phyloP scores from a whole-genome alignment of 805 yeast genomes.

The Candida ovalis region DNA sequence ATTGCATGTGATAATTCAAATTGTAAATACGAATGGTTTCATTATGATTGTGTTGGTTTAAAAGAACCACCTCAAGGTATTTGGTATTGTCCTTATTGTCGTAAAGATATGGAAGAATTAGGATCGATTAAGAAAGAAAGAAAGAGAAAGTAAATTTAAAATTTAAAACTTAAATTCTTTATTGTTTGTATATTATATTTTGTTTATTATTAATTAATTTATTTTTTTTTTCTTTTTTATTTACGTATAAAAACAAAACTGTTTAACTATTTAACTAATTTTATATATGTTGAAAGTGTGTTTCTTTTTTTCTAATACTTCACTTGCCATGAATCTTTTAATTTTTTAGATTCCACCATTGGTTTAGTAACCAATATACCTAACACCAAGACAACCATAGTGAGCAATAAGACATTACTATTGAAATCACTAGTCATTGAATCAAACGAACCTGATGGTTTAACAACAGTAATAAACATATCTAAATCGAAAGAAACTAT shows the following conservation, averaged over 20 bases:
- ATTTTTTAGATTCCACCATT: constrained; percentile 48
- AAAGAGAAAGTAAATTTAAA: constrained; percentile 14
- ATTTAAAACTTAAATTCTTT: too few relatives aligned
- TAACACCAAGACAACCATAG: constrained; percentile 50
- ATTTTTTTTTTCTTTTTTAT: not conserved
- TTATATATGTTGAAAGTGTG: not conserved
- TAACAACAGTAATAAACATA: constrained; percentile 68
- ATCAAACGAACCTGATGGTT: constrained; percentile 86
- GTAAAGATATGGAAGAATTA: constrained; percentile 28
- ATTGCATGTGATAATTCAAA: constrained; percentile 60
- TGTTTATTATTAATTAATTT: not conserved
- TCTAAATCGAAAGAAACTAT: constrained; percentile 67
- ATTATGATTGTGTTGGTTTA: constrained; percentile 80
- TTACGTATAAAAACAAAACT: too few relatives aligned
- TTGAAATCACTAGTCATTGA: constrained; percentile 64
- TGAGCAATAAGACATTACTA: constrained; percentile 54
- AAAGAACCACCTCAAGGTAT: constrained; percentile 92
- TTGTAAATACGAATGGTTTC: constrained; percentile 62
- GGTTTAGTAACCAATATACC: constrained; percentile 52
- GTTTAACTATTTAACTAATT: too few relatives aligned
- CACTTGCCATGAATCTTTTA: constrained; percentile 48
- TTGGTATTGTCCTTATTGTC: constrained; percentile 95
- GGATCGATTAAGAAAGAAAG: constrained; percentile 24
- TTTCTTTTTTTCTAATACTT: constrained; percentile 2
- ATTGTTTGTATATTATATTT: not conserved